phyloP scores from a whole-genome alignment of 2,329 filamentous ascomycete genomes.

The Chalaropsis ovoidea region DNA sequence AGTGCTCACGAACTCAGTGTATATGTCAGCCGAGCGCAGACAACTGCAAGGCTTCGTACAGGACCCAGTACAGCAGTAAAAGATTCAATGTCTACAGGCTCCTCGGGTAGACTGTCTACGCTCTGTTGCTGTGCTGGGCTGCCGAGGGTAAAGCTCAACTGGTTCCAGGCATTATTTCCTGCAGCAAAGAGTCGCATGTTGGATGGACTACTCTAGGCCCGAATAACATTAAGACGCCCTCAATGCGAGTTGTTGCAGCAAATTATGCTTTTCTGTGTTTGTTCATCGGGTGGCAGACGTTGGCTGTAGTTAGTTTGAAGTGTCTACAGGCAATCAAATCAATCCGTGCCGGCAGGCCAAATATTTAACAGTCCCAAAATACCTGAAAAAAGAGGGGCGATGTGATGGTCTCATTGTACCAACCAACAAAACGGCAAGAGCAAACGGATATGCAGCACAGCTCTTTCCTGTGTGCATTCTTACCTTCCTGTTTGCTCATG shows the following conservation, averaged over 20 bases:
- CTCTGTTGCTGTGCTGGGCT: neutral
- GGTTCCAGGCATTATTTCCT: conserved; percentile 51
- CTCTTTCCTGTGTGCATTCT: neutral
- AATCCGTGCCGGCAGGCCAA: neutral
- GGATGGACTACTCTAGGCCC: neutral
- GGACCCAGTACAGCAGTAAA: conserved; percentile 39
- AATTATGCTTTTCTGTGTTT: neutral
- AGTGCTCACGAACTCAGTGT: conserved; percentile 39
- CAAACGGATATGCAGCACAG: neutral
- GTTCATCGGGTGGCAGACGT: too few species aligned
- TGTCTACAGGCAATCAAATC: neutral
- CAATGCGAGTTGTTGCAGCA: neutral
- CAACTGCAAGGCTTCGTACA: conserved; percentile 32
- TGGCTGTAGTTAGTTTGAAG: neutral
- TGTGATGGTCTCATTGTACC: neutral
- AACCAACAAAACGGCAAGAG: neutral
- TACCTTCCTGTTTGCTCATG: neutral
- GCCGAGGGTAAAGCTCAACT: conserved; percentile 37
- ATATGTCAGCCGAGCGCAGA: conserved; percentile 34
- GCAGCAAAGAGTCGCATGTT: conserved; percentile 38
- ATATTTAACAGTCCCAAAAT: neutral
- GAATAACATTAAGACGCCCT: neutral
- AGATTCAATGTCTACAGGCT: conserved; percentile 38
- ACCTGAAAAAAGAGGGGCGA: neutral
- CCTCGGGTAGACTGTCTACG: conserved; percentile 26